These are phyloP conservation scores for Omphalea diandra DNA, from an alignment of 441 rosid species.

Conservation along the genomic window DNA sequence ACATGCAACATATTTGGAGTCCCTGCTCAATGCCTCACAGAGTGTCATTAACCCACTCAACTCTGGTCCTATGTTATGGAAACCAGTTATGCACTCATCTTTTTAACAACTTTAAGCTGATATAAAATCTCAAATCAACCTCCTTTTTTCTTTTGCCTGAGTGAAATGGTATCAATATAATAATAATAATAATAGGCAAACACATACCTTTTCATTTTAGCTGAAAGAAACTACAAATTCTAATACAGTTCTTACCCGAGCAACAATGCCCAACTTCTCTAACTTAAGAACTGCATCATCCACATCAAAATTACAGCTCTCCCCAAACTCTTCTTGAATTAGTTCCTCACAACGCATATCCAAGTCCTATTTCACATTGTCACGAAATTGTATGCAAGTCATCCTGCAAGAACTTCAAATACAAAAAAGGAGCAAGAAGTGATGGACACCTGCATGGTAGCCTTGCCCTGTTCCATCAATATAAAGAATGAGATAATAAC, in stretches of 20 bases:
- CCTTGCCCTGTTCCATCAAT: slow-evolving; percentile 91
- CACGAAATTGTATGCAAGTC: slow-evolving; percentile 13
- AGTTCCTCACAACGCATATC: slow-evolving; percentile 90
- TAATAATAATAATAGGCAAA: neutral
- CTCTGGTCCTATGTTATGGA: neutral
- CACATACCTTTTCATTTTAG: neutral
- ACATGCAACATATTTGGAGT: neutral
- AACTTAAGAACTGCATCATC: slow-evolving; percentile 93
- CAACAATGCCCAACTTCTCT: slow-evolving; percentile 84
- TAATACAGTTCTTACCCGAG: slow-evolving; percentile 51
- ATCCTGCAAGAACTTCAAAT: neutral
- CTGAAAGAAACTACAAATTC: neutral
- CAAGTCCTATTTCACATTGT: slow-evolving; percentile 59
- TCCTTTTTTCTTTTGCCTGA: neutral
- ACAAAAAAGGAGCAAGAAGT: neutral
- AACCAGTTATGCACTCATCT: neutral
- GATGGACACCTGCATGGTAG: slow-evolving; percentile 49
- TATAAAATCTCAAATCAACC: neutral
- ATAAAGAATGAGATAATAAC: slow-evolving; percentile 86
- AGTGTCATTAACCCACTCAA: neutral
- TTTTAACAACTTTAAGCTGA: neutral
- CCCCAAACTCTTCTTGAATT: slow-evolving; percentile 85
- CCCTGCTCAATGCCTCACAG: neutral
- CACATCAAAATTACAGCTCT: slow-evolving; percentile 91
- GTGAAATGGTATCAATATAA: neutral